These are phyloP conservation scores for Diaporthe amygdali DNA, from an alignment of 2,329 filamentous ascomycete species.

Conservation along the genomic window DNA sequence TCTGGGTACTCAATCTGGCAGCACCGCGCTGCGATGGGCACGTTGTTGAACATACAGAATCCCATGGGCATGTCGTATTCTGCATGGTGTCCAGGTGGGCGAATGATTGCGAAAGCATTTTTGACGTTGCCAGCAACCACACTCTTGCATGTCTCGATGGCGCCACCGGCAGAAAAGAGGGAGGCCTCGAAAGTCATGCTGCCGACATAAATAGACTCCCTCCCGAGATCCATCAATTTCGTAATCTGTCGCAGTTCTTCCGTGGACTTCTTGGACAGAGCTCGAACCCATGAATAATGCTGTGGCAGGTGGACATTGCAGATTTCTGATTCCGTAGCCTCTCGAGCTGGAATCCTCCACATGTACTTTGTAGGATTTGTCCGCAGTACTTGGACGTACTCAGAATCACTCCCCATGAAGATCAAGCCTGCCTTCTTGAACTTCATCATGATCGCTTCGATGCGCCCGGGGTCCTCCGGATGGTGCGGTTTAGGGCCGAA, in stretches of 20 bases:
- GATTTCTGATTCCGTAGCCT: conserved; percentile 81
- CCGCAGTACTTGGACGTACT: conserved; percentile 57
- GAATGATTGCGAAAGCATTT: conserved; percentile 94
- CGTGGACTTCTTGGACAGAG: conserved; percentile 57
- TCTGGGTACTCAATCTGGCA: conserved; percentile 84
- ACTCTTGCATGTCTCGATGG: conserved; percentile 94
- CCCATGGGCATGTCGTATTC: conserved; percentile 87
- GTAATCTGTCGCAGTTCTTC: conserved; percentile 74
- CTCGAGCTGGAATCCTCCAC: conserved; percentile 79
- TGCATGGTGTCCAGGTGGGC: conserved; percentile 94
- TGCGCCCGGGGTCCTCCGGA: conserved; percentile 91
- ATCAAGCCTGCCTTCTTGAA: conserved; percentile 84
- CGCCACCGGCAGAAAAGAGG: conserved; percentile 84
- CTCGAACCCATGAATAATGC: conserved; percentile 81
- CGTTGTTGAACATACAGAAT: conserved; percentile 98
- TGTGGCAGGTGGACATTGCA: conserved; percentile 76
- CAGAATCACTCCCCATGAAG: conserved; percentile 61
- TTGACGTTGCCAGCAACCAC: conserved; percentile 84
- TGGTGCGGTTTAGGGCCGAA: conserved; percentile 78
- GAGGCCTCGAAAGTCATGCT: conserved; percentile 81
- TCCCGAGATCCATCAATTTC: conserved; percentile 62
- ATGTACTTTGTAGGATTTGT: conserved; percentile 65
- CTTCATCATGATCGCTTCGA: conserved; percentile 90
- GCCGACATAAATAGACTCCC: conserved; percentile 84
- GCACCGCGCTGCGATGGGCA: conserved; percentile 87